phyloP scores from a whole-genome alignment of 768 basidiomycete species.

The Lactarius akahatsu region DNA sequence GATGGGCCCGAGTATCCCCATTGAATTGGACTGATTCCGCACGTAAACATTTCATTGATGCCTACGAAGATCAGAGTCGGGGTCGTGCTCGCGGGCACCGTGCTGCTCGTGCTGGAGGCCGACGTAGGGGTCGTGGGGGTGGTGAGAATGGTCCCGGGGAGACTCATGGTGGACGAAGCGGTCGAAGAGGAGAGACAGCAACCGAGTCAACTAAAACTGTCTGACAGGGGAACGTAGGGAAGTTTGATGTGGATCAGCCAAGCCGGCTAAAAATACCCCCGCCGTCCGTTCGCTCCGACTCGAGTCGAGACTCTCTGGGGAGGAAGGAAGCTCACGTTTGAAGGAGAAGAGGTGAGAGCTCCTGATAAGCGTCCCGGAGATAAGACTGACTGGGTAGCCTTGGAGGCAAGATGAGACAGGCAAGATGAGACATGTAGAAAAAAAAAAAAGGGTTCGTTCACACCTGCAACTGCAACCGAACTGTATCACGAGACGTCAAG shows the following conservation, averaged over 20 bases:
- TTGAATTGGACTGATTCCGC: constrained; percentile 35
- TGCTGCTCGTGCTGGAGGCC: constrained; percentile 1
- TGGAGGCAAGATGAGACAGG: too few species aligned
- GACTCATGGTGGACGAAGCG: constrained; percentile 12
- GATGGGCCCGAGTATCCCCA: constrained; percentile 32
- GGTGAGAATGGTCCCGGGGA: not conserved
- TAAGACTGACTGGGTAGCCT: not conserved
- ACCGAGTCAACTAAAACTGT: not conserved
- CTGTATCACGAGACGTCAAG: not conserved
- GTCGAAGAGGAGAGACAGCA: not conserved
- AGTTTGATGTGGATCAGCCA: not conserved
- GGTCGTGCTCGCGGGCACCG: not conserved
- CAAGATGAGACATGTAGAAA: not conserved
- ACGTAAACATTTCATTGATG: constrained; percentile 38
- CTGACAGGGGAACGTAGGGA: not conserved
- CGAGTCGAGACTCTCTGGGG: not conserved
- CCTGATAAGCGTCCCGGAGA: not conserved
- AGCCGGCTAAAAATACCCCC: not conserved
- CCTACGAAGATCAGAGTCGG: not conserved
- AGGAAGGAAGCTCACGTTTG: constrained; percentile 1
- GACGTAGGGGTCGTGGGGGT: not conserved
- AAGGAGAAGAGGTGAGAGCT: not conserved
- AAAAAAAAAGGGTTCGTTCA: constrained; percentile 1
- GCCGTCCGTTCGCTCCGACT: not conserved
- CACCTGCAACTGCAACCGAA: not conserved